These are phyloP conservation scores for Bretschneidera sinensis DNA, from an alignment of 345 rosid species.

Conservation along the genomic window DNA sequence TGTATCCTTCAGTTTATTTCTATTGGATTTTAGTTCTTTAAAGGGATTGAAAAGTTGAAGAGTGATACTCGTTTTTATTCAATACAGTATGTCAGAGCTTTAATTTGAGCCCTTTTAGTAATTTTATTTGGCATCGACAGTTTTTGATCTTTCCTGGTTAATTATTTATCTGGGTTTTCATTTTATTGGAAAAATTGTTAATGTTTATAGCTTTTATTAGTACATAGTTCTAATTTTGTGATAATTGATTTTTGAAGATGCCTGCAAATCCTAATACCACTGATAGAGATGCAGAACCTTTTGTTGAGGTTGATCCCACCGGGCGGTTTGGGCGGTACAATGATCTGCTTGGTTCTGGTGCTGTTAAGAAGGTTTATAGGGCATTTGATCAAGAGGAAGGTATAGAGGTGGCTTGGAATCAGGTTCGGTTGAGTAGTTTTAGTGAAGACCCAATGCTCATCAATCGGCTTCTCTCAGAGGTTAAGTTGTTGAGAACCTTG, in stretches of 20 bases:
- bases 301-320: slow-evolving; percentile 56
- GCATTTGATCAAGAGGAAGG: slow-evolving; percentile 81
- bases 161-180: background rate
- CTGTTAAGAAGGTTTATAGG: slow-evolving; percentile 65
- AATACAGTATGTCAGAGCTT: too few relatives aligned
- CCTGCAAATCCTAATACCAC: slow-evolving; percentile 36
- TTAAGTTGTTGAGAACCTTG: slow-evolving; percentile 50
- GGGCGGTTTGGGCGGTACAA: slow-evolving; percentile 57
- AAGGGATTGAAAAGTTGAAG: too few relatives aligned
- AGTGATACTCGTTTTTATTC: too few relatives aligned
- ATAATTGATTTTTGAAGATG: slow-evolving; percentile 31
- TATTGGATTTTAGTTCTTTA: background rate
- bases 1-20: background rate
- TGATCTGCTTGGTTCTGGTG: slow-evolving; percentile 59
- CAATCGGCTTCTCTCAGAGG: slow-evolving; percentile 58
- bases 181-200: too few relatives aligned
- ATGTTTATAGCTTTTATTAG: too few relatives aligned
- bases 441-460: slow-evolving; percentile 44
- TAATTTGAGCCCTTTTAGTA: too few relatives aligned
- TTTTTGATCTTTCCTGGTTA: background rate
- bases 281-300: slow-evolving; percentile 52
- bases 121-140: too few relatives aligned
- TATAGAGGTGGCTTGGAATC: slow-evolving; percentile 76
- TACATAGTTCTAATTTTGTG: too few relatives aligned
- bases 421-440: slow-evolving; percentile 48